Evolutionary conservation across 176 grass and related monocot genomes (phyloP), one percentile per base, ranked within the genome.

Genomic region (Eragrostis nindensis): DNA sequence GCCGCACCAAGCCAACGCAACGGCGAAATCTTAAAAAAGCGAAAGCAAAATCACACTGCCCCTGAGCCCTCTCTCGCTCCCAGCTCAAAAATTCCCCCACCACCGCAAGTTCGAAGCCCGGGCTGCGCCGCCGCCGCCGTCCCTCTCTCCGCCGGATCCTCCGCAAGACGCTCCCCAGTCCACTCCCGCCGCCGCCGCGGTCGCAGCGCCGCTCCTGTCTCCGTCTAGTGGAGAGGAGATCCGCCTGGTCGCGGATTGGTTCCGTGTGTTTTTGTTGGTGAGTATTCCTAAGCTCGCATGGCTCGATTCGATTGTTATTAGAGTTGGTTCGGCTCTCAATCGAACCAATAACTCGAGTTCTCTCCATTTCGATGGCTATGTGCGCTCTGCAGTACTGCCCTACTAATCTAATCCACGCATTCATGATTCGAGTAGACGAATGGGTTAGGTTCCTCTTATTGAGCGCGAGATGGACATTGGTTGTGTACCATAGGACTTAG

Each of bases 71-170:
- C n/a, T 76, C 76, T 38, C 55, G 14, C 13, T 52, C 59, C 30
- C 56, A 74, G 70, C 80, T 83, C 45, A 65, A 74, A 82, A 83
- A 18, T 67, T 17, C 3, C 81, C 48, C 38, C 75, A 39, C 75
- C 27, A 39, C 45, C 5, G 6, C 75, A 21, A 21, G 22, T 66
- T 46, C 44, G 48, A 66, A 66, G 25, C 43, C 75, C 38, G n/a
- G 42, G 26, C 57, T 38, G 4, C 56, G 74, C 73, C 22, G 30
- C 30, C n/a, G 40, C 18, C 30, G 1, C 27, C 19, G 0, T 61
- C 25, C 56, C 53, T 39, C 36, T 42, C 52, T 19, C 71, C 54
- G 52, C 22, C n/a, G 36, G 39, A 62, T 62, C 40, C 54, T 39
- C 72, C 50, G 4, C 9, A 22, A 21, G 49, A 19, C 38, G 39